phyloP scores from a whole-genome alignment of 306 rosid genomes.

The Ceratonia siliqua region DNA sequence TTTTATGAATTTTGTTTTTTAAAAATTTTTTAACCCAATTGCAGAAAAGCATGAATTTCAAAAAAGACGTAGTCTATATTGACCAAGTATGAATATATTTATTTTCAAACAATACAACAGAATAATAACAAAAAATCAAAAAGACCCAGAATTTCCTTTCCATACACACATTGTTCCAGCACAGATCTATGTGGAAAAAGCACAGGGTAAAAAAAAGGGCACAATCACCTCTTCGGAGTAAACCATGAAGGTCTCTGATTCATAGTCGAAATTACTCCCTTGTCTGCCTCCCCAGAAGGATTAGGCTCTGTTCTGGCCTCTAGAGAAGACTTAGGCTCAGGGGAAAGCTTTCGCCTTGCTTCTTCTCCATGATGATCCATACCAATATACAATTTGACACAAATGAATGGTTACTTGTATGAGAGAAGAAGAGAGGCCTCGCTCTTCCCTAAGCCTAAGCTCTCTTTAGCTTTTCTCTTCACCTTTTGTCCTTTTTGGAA shows the following conservation, averaged over 20 bases:
- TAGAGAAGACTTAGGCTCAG: constrained; percentile 8
- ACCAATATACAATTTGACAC: constrained; percentile 4
- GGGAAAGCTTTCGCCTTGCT: not conserved
- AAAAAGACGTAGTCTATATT: not conserved
- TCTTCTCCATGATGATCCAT: constrained; percentile 34
- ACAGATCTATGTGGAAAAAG: constrained; percentile 21
- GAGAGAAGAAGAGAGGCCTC: not conserved
- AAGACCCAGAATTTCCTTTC: not conserved
- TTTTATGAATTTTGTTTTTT: not conserved
- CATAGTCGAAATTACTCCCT: not conserved
- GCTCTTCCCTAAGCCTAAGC: not conserved
- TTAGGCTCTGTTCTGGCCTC: not conserved
- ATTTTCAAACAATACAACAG: not conserved
- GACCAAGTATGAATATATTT: constrained; percentile 17
- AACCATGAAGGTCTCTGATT: constrained; percentile 69
- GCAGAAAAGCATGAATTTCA: constrained; percentile 21
- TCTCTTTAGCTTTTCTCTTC: not conserved
- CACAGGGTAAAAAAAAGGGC: not conserved
- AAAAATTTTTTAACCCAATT: not conserved
- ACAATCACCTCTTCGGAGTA: constrained; percentile 68
- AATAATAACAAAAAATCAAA: constrained; percentile 23
- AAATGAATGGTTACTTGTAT: not conserved
- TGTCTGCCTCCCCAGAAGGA: constrained; percentile 21
- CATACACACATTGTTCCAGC: constrained; percentile 14
- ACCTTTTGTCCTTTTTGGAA: not conserved